phyloP scores from a whole-genome alignment of 2,329 filamentous ascomycete species.

The Lecanosticta acicola region DNA sequence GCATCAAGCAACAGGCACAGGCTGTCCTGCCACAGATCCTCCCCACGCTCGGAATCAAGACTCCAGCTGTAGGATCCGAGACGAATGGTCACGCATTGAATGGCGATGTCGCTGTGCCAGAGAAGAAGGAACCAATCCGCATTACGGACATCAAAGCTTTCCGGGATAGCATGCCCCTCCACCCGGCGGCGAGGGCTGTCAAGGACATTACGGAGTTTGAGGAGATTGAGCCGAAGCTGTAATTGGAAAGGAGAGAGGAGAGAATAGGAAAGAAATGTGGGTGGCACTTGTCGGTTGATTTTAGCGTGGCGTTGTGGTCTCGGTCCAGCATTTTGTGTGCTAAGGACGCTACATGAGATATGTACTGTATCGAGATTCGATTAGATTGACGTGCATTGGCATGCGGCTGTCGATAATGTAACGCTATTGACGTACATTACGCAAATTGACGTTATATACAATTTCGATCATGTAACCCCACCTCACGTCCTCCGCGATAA shows the following conservation, averaged over 20 bases:
- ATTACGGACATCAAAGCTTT: constrained; percentile 76
- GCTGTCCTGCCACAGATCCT: constrained; percentile 44
- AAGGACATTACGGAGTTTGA: constrained; percentile 78
- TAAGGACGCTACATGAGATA: too few relatives aligned
- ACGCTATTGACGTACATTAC: too few relatives aligned
- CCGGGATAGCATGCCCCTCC: constrained; percentile 70
- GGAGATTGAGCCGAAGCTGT: constrained; percentile 74
- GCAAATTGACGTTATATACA: too few relatives aligned
- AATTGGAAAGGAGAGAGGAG: background rate
- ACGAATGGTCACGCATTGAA: constrained; percentile 27
- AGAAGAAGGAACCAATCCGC: constrained; percentile 44
- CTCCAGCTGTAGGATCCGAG: constrained; percentile 16
- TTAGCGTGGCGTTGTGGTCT: too few relatives aligned
- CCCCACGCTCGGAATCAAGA: constrained; percentile 22
- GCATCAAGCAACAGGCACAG: constrained; percentile 47
- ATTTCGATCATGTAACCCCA: too few relatives aligned
- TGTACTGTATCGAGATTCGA: too few relatives aligned
- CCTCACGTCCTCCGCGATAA: too few relatives aligned
- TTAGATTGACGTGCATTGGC: too few relatives aligned
- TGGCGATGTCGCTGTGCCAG: constrained; percentile 30
- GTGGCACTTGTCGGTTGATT: too few relatives aligned
- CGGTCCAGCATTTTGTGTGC: too few relatives aligned
- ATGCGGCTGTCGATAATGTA: too few relatives aligned
- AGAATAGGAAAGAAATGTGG: too few relatives aligned
- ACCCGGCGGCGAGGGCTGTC: constrained; percentile 64